A percentile compares a stretch with the other conserved stretches of the same genome.
phyloP scores from a whole-genome alignment of 1,284 basidiomycete genomes.

The Ustilago xerochloae region DNA sequence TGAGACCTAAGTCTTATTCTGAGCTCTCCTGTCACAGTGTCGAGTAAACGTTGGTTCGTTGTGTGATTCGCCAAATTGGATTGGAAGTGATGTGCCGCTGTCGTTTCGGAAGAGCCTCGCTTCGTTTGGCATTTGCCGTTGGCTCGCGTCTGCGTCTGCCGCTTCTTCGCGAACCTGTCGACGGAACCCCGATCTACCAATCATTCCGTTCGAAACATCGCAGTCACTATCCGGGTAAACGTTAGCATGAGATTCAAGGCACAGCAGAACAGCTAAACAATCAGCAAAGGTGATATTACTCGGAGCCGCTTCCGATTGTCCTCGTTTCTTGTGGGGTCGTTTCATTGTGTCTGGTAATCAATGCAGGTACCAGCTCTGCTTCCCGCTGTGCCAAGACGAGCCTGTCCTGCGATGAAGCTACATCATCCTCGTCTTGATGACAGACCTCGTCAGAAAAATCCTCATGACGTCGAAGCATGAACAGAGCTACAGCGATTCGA shows the following conservation, averaged over 20 bases:
- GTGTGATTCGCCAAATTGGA: not conserved
- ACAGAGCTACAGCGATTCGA: not conserved
- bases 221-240: too few relatives aligned
- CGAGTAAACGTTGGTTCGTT: not conserved
- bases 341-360: not conserved
- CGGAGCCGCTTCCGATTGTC: not conserved
- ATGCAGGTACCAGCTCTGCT: not conserved
- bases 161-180: constrained; percentile 4
- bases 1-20: not conserved
- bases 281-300: not conserved
- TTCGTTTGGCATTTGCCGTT: not conserved
- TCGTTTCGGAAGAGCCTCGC: not conserved
- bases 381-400: not conserved
- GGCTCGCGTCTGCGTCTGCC: not conserved
- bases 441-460: too few relatives aligned
- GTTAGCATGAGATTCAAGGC: too few relatives aligned
- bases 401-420: too few relatives aligned
- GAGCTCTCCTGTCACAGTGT: too few relatives aligned
- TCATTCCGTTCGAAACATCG: not conserved
- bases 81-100: too few relatives aligned
- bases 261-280: too few relatives aligned
- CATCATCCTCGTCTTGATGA: too few relatives aligned
- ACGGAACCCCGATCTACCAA: constrained; percentile 8
- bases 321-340: not conserved
- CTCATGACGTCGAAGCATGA: constrained; percentile 1